These are phyloP conservation scores for Sporothrix pallida DNA, from an alignment of 2,329 filamentous ascomycete species.

Conservation along the genomic window DNA sequence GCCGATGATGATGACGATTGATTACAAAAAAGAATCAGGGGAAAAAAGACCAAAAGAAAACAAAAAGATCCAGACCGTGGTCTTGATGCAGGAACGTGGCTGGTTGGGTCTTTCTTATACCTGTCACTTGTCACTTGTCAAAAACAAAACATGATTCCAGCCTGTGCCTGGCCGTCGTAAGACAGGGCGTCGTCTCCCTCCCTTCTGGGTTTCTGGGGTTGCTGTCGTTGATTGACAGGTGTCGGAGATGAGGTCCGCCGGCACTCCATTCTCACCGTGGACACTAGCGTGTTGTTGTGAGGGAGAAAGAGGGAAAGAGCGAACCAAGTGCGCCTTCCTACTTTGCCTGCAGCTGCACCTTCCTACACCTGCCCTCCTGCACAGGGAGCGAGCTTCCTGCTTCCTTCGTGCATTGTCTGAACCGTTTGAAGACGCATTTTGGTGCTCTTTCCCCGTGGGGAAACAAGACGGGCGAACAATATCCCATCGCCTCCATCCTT, in stretches of 20 bases:
- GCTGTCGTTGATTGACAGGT: conserved; percentile 8
- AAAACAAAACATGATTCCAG: neutral
- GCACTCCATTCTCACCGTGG: neutral
- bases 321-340: too few relatives aligned
- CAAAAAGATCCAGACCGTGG: conserved; percentile 1
- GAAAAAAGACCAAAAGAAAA: too few relatives aligned
- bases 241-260: conserved; percentile 24
- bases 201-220: neutral
- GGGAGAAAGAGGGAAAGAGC: too few relatives aligned
- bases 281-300: neutral
- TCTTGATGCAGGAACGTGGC: neutral
- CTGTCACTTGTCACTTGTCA: neutral
- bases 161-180: neutral
- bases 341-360: too few relatives aligned
- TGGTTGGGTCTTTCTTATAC: conserved; percentile 5
- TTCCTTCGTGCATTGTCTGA: too few relatives aligned
- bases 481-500: neutral
- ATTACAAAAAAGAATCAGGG: too few relatives aligned
- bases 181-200: neutral
- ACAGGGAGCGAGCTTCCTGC: neutral
- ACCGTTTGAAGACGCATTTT: too few relatives aligned
- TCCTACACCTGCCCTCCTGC: neutral
- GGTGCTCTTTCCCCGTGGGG: neutral
- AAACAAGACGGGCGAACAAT: neutral
- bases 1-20: neutral